phyloP scores from a whole-genome alignment of 495 filamentous ascomycete genomes.

The Arthonia radiata region DNA sequence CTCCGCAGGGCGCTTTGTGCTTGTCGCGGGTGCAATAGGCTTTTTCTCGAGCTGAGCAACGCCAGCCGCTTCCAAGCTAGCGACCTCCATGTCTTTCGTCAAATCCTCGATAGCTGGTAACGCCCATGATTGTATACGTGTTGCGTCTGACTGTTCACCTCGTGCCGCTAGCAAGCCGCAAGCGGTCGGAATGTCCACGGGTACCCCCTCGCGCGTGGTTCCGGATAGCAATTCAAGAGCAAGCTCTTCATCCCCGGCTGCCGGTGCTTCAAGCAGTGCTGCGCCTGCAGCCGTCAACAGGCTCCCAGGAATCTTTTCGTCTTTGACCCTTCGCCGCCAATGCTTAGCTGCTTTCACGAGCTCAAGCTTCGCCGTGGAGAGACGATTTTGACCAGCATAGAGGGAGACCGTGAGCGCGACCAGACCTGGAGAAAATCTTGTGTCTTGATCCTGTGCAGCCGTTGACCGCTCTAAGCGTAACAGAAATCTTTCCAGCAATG shows the following conservation, averaged over 20 bases:
- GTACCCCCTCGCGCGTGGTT: slow-evolving; percentile 32
- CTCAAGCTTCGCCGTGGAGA: slow-evolving; percentile 38
- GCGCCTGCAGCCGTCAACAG: slow-evolving; percentile 60
- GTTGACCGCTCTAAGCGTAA: slow-evolving; percentile 42
- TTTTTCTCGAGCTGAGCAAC: slow-evolving; percentile 30
- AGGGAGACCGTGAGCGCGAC: slow-evolving; percentile 62
- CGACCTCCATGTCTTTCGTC: slow-evolving; percentile 37
- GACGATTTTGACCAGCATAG: slow-evolving; percentile 58
- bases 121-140: slow-evolving; percentile 27
- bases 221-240: slow-evolving; percentile 61
- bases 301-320: slow-evolving; percentile 18
- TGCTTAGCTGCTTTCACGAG: slow-evolving; percentile 60
- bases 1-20: slow-evolving; percentile 32
- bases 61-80: slow-evolving; percentile 50
- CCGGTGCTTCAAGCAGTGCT: slow-evolving; percentile 49
- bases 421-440: slow-evolving; percentile 66
- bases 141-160: slow-evolving; percentile 36
- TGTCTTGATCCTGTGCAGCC: slow-evolving; percentile 28
- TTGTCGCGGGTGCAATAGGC: slow-evolving; percentile 11
- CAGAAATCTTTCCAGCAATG: slow-evolving; percentile 49
- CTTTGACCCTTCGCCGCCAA: slow-evolving; percentile 32
- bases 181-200: slow-evolving; percentile 35
- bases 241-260: slow-evolving; percentile 33
- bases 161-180: slow-evolving; percentile 72
- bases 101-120: slow-evolving; percentile 44